Conservation (phyloP, 495 filamentous ascomycete genomes). For the Tuber magnatum region DNA sequence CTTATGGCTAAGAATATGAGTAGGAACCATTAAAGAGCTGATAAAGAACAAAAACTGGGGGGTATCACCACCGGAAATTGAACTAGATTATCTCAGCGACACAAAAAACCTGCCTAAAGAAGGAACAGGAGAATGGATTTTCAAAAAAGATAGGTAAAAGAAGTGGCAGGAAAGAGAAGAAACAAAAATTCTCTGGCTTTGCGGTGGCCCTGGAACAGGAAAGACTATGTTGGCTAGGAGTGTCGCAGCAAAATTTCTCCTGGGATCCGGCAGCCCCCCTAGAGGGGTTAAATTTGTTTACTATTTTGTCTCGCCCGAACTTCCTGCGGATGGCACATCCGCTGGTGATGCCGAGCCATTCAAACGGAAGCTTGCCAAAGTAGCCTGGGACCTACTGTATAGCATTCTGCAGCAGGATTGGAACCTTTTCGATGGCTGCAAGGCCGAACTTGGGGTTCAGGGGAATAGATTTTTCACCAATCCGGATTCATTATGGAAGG, state of each 20-base stretch:
- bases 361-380: too few relatives aligned
- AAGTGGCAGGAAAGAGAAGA: not conserved
- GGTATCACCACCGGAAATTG: not conserved
- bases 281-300: constrained; percentile 8
- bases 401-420: too few relatives aligned
- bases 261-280: constrained; percentile 25
- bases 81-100: not conserved
- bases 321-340: too few relatives aligned
- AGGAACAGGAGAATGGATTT: not conserved
- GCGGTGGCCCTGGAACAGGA: not conserved
- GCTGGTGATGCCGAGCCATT: too few relatives aligned
- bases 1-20: constrained; percentile 28
- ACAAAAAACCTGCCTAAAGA: not conserved
- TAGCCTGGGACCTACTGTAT: too few relatives aligned
- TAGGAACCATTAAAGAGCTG: not conserved
- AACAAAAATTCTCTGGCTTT: not conserved
- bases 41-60: not conserved
- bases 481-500: not conserved
- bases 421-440: too few relatives aligned
- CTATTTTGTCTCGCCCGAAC: too few relatives aligned
- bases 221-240: not conserved
- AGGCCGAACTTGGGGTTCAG: not conserved
- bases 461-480: not conserved
- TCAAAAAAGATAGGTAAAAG: not conserved
- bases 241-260: not conserved